Evolutionary conservation across 106 monocot species (phyloP), one percentile per base, ranked within the genome.

Genomic region (Triglochin maritima): DNA sequence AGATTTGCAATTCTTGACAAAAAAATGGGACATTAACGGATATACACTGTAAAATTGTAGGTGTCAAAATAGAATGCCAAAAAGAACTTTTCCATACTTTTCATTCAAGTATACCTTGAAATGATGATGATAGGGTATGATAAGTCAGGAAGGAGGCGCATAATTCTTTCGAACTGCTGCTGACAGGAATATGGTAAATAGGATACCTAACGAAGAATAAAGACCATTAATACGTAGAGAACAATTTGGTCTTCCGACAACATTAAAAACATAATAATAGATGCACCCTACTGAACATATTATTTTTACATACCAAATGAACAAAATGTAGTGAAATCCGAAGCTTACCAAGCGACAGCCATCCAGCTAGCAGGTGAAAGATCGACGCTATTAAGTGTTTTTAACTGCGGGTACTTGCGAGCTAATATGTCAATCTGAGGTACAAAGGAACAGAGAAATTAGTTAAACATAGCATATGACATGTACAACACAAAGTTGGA

Each of bases 341-440:
- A 29, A 29, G 29, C 29, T 29, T 89, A 89, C 88, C 88, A 89
- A 6, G 88, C 85, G 67, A 89, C 72, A 9, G 88, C 81, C 78
- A 89, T 83, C 90, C 90, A 90, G 73, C 90, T 90, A 13, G 86
- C 81, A 56, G 90, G 86, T 12, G 86, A 90, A 74, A 90, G 74
- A 53, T 90, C 86, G 5, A 74, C 63, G 59, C 86, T 90, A 63
- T 78, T 86, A 0, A 90, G 70, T 49, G 86, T 71, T 56, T 59
- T 78, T 67, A 90, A 74, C 14, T 84, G 79, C 2, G 84, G 90
- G 78, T 76, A 76, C 11, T 64, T 67, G 14, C 43, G 47, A n/a
- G 90, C 74, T 43, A 91, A 67, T 53, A 69, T 72, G 59, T 67
- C 68, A 6, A 90, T 76, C 90, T 86, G 9, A 45, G 59, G 5